Percentiles rank a stretch among this genome's conserved stretches.
Evolutionary conservation across 2,329 filamentous ascomycete genomes (phyloP).

Genomic region (Didymellaceae sp.): DNA sequence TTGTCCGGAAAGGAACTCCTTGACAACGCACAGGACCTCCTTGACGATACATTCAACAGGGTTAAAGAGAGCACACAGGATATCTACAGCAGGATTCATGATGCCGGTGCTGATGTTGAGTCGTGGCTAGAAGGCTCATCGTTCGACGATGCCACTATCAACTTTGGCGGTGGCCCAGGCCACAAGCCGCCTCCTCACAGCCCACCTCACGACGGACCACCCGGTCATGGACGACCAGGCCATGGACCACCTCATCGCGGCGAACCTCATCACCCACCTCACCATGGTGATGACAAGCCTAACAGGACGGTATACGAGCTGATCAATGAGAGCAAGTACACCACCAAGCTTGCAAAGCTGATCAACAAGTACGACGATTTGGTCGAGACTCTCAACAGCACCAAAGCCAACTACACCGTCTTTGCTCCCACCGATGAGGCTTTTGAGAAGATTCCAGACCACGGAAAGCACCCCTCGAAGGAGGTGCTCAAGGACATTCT

Average conservation of each 20-base stretch:
- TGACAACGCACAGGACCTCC: slow-evolving; percentile 45
- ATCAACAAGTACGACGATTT: slow-evolving; percentile 75
- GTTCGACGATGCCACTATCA: slow-evolving; percentile 43
- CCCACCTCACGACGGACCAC: slow-evolving; percentile 22
- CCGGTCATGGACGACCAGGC: slow-evolving; percentile 24
- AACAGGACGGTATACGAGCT: slow-evolving; percentile 81
- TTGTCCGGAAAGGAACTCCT: slow-evolving; percentile 17
- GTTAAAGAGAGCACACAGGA: slow-evolving; percentile 47
- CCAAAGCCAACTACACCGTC: slow-evolving; percentile 75
- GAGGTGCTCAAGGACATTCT: slow-evolving; percentile 73
- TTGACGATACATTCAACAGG: slow-evolving; percentile 54
- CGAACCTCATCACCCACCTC: slow-evolving; percentile 46
- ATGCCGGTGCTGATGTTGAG: slow-evolving; percentile 54
- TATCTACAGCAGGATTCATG: slow-evolving; percentile 51
- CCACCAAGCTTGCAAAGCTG: slow-evolving; percentile 76
- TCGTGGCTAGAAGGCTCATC: slow-evolving; percentile 54
- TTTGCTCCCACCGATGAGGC: slow-evolving; percentile 81
- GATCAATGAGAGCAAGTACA: slow-evolving; percentile 77
- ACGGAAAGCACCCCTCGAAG: slow-evolving; percentile 68
- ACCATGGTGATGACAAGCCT: slow-evolving; percentile 52
- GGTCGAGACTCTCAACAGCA: slow-evolving; percentile 75
- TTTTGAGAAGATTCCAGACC: slow-evolving; percentile 69
- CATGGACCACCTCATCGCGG: slow-evolving; percentile 42
- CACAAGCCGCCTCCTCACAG: slow-evolving; percentile 41
- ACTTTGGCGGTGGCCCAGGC: slow-evolving; percentile 46